Evolutionary conservation across 78 protist species (phyloP), one percentile per base, ranked within the genome.

Genomic region (Salpingoeca rosetta): DNA sequence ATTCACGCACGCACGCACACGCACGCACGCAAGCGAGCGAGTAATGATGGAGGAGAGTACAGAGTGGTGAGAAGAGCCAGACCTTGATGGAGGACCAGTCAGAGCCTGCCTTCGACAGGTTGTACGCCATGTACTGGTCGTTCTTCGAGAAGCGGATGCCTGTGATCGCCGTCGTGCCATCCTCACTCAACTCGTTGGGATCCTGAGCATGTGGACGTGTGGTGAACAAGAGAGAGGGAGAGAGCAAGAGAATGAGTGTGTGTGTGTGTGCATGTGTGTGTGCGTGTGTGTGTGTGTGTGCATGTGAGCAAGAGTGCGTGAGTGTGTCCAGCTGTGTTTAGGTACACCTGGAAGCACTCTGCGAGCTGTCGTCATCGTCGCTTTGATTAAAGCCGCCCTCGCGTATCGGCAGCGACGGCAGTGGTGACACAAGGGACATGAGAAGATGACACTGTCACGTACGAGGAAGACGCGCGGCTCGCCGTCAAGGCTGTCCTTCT

Each of bases 11-110:
- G 45, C 84, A n/a, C 56, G 76, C 84, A 88, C 84, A 88, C 0
- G 84, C 73, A 37, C 94, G n/a, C 37, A 92, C 39, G 44, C 90
- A n/a, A n/a, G n/a, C n/a, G n/a, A n/a, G n/a, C n/a, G n/a, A 28
- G 76, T 7, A 7, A 72, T 27, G 76, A 2, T 7, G 22, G 76
- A 11, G 38, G 76, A 72, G 35, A 27, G 76, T 10, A 25, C 37
- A 10, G 76, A 11, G 76, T 2, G 17, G 76, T 72, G 37, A 25
- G 76, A 2, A 11, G 76, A 2, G 76, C 10, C 76, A 25, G 17
- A 72, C 76, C 41, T 11, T 74, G 78, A 25, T 74, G 26, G 88
- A 85, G 36, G 80, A 80, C 97, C 97, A 95, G 80, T 95, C 97
- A 27, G 87, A 73, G 44, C 97, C 97, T 27, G 82, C 73, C 74